Evolutionary conservation across 805 yeast species (phyloP), one percentile per base, ranked within the genome.

Genomic region (Barnettozyma botsteinii): DNA sequence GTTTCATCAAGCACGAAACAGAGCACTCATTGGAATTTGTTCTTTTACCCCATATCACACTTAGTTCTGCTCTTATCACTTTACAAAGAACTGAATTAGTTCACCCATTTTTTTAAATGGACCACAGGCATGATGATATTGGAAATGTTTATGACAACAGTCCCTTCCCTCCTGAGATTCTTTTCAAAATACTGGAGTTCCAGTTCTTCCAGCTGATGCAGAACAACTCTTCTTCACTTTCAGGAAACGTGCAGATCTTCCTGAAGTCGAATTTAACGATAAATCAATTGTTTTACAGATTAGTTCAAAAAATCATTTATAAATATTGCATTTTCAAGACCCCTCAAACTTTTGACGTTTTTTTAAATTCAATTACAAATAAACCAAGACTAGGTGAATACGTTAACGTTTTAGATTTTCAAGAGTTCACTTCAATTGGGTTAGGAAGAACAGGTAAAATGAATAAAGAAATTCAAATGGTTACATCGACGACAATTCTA

Each of bases 391-490:
- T 80, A 35, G 81, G 82, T 14, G 73, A 69, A 44, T 75, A 73
- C 47, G 91, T 85, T 17, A 78, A 79, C 50, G 78, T 81, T 38
- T 73, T 89, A 51, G 96, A 88, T 64, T 89, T 88, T 53, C 84
- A 85, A 53, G 91, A 85, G 50, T 82, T 88, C 60, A 87, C 96
- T 2, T 81, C 91, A 0, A 79, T 89, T 35, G 96, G 96, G 0
- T 69, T 88, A 35, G 96, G 96, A 3, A 69, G 96, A 48, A 84
- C 96, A 0, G 86, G 85, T 10, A 73, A 81, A 50, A 88, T 88
- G 95, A 89, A 85, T 62, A 81, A 77, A 60, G 94, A 85, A 61
- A 88, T 88, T 51, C 94, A 88, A 61, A 85, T 85, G 85, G 86
- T 88, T 30, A 88, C 96, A 0, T 69, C 81, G 30, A 64, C 66